phyloP scores from a whole-genome alignment of 1,139 yeast genomes.

The Torulaspora pretoriensis region DNA sequence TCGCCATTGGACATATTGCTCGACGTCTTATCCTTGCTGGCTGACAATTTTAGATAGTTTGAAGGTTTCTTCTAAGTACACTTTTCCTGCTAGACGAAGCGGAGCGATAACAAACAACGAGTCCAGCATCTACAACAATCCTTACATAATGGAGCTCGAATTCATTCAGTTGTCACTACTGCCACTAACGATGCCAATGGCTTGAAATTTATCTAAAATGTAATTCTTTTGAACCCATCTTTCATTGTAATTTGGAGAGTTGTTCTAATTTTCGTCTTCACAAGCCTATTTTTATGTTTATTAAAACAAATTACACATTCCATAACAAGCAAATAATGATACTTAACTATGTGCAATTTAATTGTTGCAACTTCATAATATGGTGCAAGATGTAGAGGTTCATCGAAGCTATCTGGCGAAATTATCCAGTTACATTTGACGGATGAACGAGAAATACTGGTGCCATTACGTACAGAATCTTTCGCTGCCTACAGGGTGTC shows the following conservation, averaged over 20 bases:
- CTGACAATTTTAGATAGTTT: too few species aligned
- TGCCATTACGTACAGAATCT: too few species aligned
- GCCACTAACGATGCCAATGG: neutral
- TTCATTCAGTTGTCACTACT: too few species aligned
- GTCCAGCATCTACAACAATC: neutral
- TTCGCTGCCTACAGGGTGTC: too few species aligned
- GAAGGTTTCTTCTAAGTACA: slow-evolving; percentile 2
- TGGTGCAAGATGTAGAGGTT: too few species aligned
- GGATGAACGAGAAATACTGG: too few species aligned
- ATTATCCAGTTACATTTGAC: too few species aligned
- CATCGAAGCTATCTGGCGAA: too few species aligned
- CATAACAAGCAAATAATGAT: neutral
- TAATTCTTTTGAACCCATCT: neutral
- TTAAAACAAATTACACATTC: neutral
- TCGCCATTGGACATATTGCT: slow-evolving; percentile 4
- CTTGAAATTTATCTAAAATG: neutral
- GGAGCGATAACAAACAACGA: slow-evolving; percentile 1
- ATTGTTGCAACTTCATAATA: too few species aligned
- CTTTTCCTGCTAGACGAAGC: neutral
- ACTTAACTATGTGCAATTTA: too few species aligned
- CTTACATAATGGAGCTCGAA: neutral
- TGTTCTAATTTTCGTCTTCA: too few species aligned
- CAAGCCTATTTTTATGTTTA: neutral
- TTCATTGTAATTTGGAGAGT: neutral
- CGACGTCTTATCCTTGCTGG: neutral